A percentile compares a stretch with the other conserved stretches of the same genome.
Conservation (phyloP, 257 asterid genomes). For the Solanum tarijense region DNA sequence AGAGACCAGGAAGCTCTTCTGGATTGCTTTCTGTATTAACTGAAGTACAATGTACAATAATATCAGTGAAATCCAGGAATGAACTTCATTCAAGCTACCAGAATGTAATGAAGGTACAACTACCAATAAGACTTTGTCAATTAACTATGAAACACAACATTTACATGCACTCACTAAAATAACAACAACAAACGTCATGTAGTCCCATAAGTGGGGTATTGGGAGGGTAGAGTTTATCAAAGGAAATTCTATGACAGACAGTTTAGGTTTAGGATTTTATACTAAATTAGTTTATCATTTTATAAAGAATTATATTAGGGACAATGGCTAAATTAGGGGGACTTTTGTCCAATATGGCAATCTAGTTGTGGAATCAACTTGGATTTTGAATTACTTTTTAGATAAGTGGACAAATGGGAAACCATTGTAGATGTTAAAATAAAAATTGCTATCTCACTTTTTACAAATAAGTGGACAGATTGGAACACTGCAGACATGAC, state of each 20-base stretch:
- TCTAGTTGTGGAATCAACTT: neutral
- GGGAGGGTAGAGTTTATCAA: neutral
- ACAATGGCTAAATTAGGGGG: neutral
- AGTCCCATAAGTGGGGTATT: neutral
- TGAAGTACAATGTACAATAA: slow-evolving; percentile 10
- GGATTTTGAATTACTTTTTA: neutral
- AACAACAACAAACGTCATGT: neutral
- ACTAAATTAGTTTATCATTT: neutral
- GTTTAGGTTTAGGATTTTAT: neutral
- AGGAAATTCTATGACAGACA: neutral
- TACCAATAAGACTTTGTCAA: neutral
- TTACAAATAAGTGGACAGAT: neutral
- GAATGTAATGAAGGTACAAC: neutral
- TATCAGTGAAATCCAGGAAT: neutral
- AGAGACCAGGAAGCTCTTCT: slow-evolving; percentile 83
- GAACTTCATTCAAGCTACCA: neutral
- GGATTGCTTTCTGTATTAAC: slow-evolving; percentile 70
- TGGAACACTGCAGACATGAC: neutral
- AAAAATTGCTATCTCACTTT: neutral
- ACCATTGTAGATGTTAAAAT: neutral
- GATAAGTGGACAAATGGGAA: neutral
- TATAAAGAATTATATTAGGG: neutral
- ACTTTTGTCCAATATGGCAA: neutral
- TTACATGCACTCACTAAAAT: neutral
- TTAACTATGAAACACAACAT: neutral